A percentile compares a stretch with the other conserved stretches of the same genome.
phyloP scores from a whole-genome alignment of 2,329 filamentous ascomycete species.

The Ophiostoma ips region DNA sequence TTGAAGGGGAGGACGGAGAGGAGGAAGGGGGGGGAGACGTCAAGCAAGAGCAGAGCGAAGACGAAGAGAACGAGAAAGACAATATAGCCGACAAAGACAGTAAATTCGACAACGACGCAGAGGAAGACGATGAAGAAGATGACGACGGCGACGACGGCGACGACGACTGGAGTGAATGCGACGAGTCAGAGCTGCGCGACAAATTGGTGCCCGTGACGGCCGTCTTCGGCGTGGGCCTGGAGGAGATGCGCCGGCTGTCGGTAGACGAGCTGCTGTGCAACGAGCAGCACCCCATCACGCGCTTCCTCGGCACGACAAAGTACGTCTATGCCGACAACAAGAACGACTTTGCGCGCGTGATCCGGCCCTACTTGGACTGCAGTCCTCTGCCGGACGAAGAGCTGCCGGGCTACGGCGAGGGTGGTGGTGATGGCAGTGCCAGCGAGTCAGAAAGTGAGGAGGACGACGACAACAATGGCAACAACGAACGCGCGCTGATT shows the following conservation, averaged over 20 bases:
- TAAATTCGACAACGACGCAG: neutral
- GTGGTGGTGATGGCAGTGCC: neutral
- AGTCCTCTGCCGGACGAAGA: slow-evolving; percentile 1
- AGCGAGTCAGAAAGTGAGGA: neutral
- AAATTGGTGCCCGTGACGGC: neutral
- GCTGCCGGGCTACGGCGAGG: no score
- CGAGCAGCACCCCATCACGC: neutral
- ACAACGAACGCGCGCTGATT: neutral
- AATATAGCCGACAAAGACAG: neutral
- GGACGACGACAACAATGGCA: neutral
- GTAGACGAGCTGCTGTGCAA: neutral
- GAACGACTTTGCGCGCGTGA: neutral
- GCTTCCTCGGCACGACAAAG: neutral
- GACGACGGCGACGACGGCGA: neutral
- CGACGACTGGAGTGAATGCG: neutral
- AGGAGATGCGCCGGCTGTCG: neutral
- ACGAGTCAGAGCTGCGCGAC: neutral
- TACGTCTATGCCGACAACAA: neutral
- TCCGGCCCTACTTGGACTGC: slow-evolving; percentile 8
- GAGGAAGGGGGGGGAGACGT: neutral
- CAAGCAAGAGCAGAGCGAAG: neutral
- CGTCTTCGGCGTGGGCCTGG: neutral
- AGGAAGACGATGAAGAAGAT: neutral
- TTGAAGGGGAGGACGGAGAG: no score
- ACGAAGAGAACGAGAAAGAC: neutral